Evolutionary conservation across 352 stramenopile species (phyloP), one percentile per base, ranked within the genome.

Genomic region (Phytophthora litchii): DNA sequence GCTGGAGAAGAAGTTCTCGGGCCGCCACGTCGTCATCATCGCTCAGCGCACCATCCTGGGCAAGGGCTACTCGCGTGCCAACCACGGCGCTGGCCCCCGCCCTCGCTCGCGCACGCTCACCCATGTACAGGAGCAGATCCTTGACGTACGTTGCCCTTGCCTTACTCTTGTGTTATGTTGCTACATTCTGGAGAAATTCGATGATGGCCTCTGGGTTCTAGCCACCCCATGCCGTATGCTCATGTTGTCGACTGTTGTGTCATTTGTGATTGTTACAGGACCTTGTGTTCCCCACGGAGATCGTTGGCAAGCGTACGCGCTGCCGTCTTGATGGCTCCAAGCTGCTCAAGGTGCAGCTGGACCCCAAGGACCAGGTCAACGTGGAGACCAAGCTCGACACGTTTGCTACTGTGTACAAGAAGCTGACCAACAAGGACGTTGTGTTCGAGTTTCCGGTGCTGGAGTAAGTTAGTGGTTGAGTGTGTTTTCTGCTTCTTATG

Each of bases 381-480:
- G 96, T 99, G 25, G 97, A 99, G 86, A 98, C 91, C 64, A 99
- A 99, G 84, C 91, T 99, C n/a, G 97, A 99, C 72, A 99, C 97
- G 23, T 99, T 99, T 74, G 89, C 96, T 60, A 95, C 91, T 56
- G 97, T 99, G 61, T 99, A 99, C 93, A 98, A 98, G 81, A 99
- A 99, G 91, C 90, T 99, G 60, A 99, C 97, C 73, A 99, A 99
- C 89, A 99, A 99, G 87, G 95, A 99, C 72, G 97, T 99, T 82
- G 89, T 97, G 62, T 99, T 99, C 70, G 89, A 98, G 80, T 99
- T 99, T 72, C 86, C 87, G 44, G 85, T 96, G 71, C 70, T 91
- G 78, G 87, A 97, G 76, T 94, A 92, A 86, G 66, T 72, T 67
- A 58, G 64, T 52, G 66, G 54, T 70, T 69, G 56, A 76, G 52